Conservation (phyloP, 176 grass and related monocot species). For the Aegilops umbellulata region DNA sequence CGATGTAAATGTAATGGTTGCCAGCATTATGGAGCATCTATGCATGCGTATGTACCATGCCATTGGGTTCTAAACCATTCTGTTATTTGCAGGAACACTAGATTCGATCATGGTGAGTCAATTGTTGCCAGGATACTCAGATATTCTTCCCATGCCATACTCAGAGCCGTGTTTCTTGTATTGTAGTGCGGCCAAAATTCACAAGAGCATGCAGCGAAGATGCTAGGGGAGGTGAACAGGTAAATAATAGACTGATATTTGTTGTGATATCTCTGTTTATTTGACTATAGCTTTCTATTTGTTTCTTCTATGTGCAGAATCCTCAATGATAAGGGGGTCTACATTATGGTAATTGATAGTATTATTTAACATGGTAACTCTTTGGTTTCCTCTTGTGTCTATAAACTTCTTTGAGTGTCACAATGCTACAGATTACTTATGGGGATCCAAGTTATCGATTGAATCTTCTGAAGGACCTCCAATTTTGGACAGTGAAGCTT, state of each 20-base stretch:
- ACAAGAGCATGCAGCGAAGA: slow-evolving; percentile 65
- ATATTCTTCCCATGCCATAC: slow-evolving; percentile 30
- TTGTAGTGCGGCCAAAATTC: slow-evolving; percentile 87
- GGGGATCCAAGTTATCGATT: slow-evolving; percentile 92
- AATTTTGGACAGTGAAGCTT: slow-evolving; percentile 71
- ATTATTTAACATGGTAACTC: slow-evolving; percentile 4
- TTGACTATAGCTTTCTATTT: slow-evolving; percentile 26
- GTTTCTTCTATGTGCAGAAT: slow-evolving; percentile 48
- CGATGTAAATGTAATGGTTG: slow-evolving; percentile 7
- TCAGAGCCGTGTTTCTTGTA: slow-evolving; percentile 33
- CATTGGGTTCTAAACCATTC: slow-evolving; percentile 13
- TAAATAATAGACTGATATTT: slow-evolving; percentile 14
- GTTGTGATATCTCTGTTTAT: background rate
- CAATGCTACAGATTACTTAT: slow-evolving; percentile 76
- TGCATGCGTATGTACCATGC: background rate
- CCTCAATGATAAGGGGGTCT: slow-evolving; percentile 72
- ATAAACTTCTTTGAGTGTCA: slow-evolving; percentile 20
- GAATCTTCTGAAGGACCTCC: slow-evolving; percentile 57
- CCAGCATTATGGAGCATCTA: slow-evolving; percentile 18
- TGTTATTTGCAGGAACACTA: slow-evolving; percentile 80
- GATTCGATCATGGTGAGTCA: slow-evolving; percentile 96
- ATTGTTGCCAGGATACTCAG: slow-evolving; percentile 18
- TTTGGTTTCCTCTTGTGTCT: background rate
- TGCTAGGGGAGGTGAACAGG: slow-evolving; percentile 87
- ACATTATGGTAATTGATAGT: slow-evolving; percentile 80